A percentile compares a stretch with the other conserved stretches of the same genome.
These are phyloP conservation scores for Chrysoporthe cubensis DNA, from an alignment of 2,329 filamentous ascomycete genomes.

Conservation along the genomic window DNA sequence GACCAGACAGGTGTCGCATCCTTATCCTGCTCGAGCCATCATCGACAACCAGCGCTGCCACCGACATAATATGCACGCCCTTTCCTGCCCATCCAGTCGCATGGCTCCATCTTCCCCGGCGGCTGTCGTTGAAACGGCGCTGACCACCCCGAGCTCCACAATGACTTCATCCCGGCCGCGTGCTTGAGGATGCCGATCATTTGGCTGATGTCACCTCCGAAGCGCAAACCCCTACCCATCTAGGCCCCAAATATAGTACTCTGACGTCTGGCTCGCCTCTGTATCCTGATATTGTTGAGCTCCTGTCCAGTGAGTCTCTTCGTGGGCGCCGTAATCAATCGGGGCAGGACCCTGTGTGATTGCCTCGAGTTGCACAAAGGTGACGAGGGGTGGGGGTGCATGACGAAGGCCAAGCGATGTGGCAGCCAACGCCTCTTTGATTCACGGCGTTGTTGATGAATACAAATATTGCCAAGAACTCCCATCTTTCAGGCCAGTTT, in stretches of 20 bases:
- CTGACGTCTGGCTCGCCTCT: slow-evolving; percentile 16
- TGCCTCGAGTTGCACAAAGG: neutral
- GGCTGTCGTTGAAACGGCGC: neutral
- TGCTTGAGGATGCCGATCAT: neutral
- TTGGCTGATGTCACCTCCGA: slow-evolving; percentile 23
- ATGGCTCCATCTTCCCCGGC: neutral
- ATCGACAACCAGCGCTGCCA: no score
- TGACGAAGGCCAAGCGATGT: slow-evolving; percentile 2
- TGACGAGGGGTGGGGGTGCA: slow-evolving; percentile 1
- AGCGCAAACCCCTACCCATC: neutral
- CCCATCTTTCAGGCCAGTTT: neutral
- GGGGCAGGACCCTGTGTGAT: neutral
- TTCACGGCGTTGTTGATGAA: neutral
- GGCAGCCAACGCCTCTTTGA: no score
- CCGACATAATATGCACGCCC: neutral
- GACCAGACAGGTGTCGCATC: no score
- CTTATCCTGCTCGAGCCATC: no score
- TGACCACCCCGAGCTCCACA: neutral
- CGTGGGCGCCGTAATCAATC: slow-evolving; percentile 2
- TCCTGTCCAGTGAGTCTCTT: neutral
- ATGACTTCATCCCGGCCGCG: slow-evolving; percentile 21
- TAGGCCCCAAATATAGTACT: neutral
- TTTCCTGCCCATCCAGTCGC: neutral
- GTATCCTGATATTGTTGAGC: neutral
- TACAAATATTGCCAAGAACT: slow-evolving; percentile 3